Conservation (phyloP, 306 rosid genomes). For the Lathyrus tuberosus region DNA sequence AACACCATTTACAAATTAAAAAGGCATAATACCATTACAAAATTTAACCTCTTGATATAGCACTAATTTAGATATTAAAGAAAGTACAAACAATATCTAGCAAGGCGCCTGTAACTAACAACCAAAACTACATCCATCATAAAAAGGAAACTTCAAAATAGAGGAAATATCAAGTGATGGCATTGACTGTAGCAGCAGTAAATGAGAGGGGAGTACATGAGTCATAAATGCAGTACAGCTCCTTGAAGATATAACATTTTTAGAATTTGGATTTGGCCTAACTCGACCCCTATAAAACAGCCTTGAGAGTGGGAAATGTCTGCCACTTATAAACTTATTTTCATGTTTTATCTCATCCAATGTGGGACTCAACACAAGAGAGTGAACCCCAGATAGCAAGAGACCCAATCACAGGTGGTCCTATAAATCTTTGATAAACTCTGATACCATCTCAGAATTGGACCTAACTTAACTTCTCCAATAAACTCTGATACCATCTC, state of each 20-base stretch:
- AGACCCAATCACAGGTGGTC: neutral
- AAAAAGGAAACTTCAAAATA: constrained; percentile 20
- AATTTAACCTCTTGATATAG: constrained; percentile 11
- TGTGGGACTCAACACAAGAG: neutral
- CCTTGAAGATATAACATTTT: neutral
- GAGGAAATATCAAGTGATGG: constrained; percentile 7
- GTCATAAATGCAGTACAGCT: neutral
- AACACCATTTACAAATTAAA: constrained; percentile 39
- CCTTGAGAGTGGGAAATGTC: neutral
- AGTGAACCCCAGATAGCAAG: neutral
- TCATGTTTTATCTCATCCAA: neutral
- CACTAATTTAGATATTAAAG: neutral
- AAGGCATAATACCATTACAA: constrained; percentile 17
- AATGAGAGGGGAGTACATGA: constrained; percentile 23
- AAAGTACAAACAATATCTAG: constrained; percentile 4
- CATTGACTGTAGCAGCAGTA: constrained; percentile 11
- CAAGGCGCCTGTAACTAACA: constrained; percentile 11
- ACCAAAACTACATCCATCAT: neutral
- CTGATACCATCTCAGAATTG: neutral
- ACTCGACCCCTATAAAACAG: neutral
- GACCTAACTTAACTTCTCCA: neutral
- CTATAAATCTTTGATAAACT: neutral
- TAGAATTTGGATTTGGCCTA: neutral
- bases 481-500: neutral
- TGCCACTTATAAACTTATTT: neutral